These are phyloP conservation scores for Schizonepeta tenuifolia DNA, from an alignment of 257 asterid species.

Conservation along the genomic window DNA sequence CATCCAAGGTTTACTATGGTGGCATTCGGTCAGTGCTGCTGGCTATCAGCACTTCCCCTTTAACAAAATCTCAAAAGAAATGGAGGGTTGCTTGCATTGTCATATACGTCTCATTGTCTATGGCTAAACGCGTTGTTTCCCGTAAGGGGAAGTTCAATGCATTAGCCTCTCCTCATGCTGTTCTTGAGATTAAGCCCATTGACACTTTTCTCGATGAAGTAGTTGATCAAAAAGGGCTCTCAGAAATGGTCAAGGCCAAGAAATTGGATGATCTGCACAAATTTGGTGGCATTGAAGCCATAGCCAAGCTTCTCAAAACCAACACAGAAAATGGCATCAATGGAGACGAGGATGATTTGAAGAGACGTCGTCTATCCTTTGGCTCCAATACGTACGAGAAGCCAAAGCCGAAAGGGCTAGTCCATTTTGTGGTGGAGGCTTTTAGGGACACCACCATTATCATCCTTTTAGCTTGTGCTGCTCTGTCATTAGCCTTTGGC, in stretches of 20 bases:
- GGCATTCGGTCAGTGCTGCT: constrained; percentile 39
- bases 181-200: constrained; percentile 38
- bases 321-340: constrained; percentile 50
- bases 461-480: constrained; percentile 53
- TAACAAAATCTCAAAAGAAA: constrained; percentile 44
- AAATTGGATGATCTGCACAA: constrained; percentile 19
- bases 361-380: constrained; percentile 24
- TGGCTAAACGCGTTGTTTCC: constrained; percentile 37
- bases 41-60: constrained; percentile 35
- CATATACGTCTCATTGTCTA: constrained; percentile 38
- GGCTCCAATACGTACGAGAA: constrained; percentile 57
- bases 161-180: constrained; percentile 26
- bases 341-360: constrained; percentile 45
- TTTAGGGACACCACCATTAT: constrained; percentile 55
- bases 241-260: constrained; percentile 42
- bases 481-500: constrained; percentile 56
- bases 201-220: constrained; percentile 2
- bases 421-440: constrained; percentile 45
- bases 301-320: constrained; percentile 42
- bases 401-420: constrained; percentile 44
- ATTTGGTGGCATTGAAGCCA: constrained; percentile 47
- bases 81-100: constrained; percentile 58
- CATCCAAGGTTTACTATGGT: constrained; percentile 19
- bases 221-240: constrained; percentile 24
- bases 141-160: background rate